Percentiles rank a stretch among this genome's conserved stretches.
phyloP scores from a whole-genome alignment of 495 filamentous ascomycete genomes.

The Aeminium ludgeri region DNA sequence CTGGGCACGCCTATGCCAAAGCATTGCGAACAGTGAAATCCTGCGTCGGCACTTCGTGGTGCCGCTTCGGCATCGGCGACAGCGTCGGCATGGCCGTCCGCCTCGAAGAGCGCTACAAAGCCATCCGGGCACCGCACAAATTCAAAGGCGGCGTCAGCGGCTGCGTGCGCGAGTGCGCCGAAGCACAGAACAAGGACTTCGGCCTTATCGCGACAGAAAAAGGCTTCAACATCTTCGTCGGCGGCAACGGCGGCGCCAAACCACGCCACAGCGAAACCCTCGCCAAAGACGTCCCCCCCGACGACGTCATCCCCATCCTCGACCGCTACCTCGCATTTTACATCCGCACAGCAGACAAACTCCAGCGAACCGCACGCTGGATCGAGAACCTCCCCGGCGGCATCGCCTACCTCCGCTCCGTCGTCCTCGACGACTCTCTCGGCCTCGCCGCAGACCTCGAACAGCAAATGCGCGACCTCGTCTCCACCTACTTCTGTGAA shows the following conservation, averaged over 20 bases:
- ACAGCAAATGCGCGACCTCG: conserved; percentile 74
- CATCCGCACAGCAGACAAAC: conserved; percentile 87
- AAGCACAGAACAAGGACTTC: conserved; percentile 94
- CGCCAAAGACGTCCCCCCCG: conserved; percentile 74
- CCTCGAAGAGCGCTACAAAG: conserved; percentile 89
- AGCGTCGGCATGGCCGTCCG: conserved; percentile 94
- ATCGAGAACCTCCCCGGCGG: conserved; percentile 76
- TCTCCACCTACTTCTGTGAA: conserved; percentile 84
- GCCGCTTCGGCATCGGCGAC: conserved; percentile 81
- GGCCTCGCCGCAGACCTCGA: conserved; percentile 80
- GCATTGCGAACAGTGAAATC: conserved; percentile 82
- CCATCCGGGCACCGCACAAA: conserved; percentile 78
- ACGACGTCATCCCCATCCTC: conserved; percentile 70
- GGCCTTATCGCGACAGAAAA: conserved; percentile 90
- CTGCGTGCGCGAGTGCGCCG: conserved; percentile 86
- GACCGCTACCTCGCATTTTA: conserved; percentile 94
- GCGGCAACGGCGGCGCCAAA: conserved; percentile 81
- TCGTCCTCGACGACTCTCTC: conserved; percentile 76
- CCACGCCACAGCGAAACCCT: conserved; percentile 77
- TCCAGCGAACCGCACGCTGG: conserved; percentile 89
- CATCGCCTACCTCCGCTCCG: conserved; percentile 66
- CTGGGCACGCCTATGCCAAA: conserved; percentile 89
- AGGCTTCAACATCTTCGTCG: conserved; percentile 90
- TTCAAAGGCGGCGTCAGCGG: conserved; percentile 87
- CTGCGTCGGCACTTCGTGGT: conserved; percentile 93